Evolutionary conservation across 768 basidiomycete genomes (phyloP), one percentile per base, ranked within the genome.

Genomic region (Sarcomyxa edulis): DNA sequence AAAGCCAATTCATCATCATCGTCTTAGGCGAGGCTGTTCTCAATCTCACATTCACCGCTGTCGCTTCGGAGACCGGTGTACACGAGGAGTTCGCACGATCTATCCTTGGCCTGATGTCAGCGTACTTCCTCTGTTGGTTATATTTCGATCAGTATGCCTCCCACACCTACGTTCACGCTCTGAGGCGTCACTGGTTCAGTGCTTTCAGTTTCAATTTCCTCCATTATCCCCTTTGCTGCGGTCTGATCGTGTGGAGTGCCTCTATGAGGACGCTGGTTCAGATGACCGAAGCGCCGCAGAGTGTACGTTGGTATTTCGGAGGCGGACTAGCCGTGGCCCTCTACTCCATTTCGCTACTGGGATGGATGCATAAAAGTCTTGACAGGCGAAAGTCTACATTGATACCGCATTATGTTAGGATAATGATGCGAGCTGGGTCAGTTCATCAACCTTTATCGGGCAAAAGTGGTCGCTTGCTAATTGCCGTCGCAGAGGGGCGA

Each of bases 331-430:
- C 34, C 7, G 26, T 24, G 4, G 21, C 34, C 12, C 9, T 35
- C 6, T 6, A 23, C 12, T 35, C 21, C 12, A 20, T 35, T 12
- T 20, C 34, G 11, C 16, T 35, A 7, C 14, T 35, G n/a, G 34
- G 34, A 24, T 35, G 34, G 34, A 35, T 35, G 34, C 34, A 35
- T 24, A 35, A 35, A 16, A 35, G 26, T 22, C 21, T 35, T 7
- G 34, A 35, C 26, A 24, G 21, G 18, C 34, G 11, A n/a, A 24
- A 24, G 7, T 35, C 34, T 6, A 35, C 21, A 12, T 35, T 9
- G 14, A 19, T 35, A 7, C 11, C 34, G 34, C 26, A 10, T 3
- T 20, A 35, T 16, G 21, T 35, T 12, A 20, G 34, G n/a, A 12
- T 35, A 4, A 12, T 14, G 16, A 18, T 35, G 15, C 34, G 34